Percentiles rank a stretch among this genome's conserved stretches.
Evolutionary conservation across 2,329 filamentous ascomycete species (phyloP).

Genomic region (Cercospora brassicicola): DNA sequence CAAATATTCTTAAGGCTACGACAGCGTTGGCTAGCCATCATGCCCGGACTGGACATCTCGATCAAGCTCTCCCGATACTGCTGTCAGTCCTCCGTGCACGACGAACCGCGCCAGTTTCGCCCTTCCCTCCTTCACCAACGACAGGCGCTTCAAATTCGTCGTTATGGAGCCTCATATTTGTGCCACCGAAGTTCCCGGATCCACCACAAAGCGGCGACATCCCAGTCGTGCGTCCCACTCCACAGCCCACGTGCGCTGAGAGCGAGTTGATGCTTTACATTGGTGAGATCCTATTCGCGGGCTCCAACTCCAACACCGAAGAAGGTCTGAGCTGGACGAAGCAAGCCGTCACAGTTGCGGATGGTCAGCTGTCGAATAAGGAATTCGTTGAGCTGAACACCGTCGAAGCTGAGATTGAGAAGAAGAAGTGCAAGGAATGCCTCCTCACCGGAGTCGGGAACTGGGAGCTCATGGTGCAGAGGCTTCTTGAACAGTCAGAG

Average conservation of each 20-base stretch:
- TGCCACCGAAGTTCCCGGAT: conserved; percentile 60
- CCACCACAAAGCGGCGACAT: conserved; percentile 69
- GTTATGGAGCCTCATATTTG: conserved; percentile 35
- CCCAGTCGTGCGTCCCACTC: conserved; percentile 61
- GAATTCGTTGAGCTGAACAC: conserved; percentile 25
- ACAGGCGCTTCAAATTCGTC: conserved; percentile 29
- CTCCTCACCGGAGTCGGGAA: conserved; percentile 74
- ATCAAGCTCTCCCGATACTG: conserved; percentile 76
- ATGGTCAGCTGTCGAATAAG: conserved; percentile 48
- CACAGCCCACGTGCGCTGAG: conserved; percentile 70
- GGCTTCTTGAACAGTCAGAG: conserved; percentile 30
- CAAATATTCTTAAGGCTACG: conserved; percentile 72
- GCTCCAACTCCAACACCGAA: conserved; percentile 49
- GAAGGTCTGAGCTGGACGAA: conserved; percentile 86
- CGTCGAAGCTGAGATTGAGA: conserved; percentile 23
- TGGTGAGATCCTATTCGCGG: conserved; percentile 83
- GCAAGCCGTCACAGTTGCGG: conserved; percentile 79
- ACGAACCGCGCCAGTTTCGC: conserved; percentile 55
- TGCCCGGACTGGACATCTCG: conserved; percentile 66
- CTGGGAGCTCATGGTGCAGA: conserved; percentile 77
- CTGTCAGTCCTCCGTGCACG: conserved; percentile 80
- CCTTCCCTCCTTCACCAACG: conserved; percentile 34
- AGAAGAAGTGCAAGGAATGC: conserved; percentile 69
- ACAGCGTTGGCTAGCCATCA: conserved; percentile 78
- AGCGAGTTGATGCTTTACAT: conserved; percentile 86